Evolutionary conservation across 352 stramenopile species (phyloP), one percentile per base, ranked within the genome.

Genomic region (Phytophthora chlamydospora): DNA sequence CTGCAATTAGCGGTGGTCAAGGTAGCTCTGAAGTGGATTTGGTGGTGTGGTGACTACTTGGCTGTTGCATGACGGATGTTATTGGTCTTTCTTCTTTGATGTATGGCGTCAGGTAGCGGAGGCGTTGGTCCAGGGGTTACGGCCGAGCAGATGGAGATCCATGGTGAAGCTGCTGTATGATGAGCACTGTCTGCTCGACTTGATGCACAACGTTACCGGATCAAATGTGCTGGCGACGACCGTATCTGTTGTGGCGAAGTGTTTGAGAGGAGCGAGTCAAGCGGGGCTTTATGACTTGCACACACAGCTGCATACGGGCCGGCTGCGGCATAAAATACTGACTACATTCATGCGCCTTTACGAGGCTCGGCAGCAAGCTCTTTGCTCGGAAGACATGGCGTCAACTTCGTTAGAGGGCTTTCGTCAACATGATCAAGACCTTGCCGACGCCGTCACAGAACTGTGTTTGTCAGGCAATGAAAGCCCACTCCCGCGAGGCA

Each of bases 391-490:
- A 36, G 27, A 46, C 40, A 10, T 12, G 4, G 6, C 19, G 3
- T 17, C 31, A 42, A 17, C 9, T 24, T 46, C 32, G 17, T 21
- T 53, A 29, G 19, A 54, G 38, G 21, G 13, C n/a, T n/a, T 48
- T 43, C 21, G 32, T 3, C 29, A 46, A 27, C 31, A 56, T 46
- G 50, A 59, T 29, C 51, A 83, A 48, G 61, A 57, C 6, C 51
- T 86, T 33, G 72, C 69, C 9, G 38, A 75, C 43, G 71, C 74
- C 36, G 52, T 86, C 41, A 62, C 60, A 13, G 72, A 78, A 14
- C 38, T 86, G 13, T 81, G 68, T 21, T 42, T 75, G 24, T 83
- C 69, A 19, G 77, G 77, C 2, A 81, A 65, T 36, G 75, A 80
- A 21, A 72, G 10, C 8, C 48, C 49, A 44, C 29, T 62, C 24